Conservation (phyloP, 2,329 filamentous ascomycete genomes). For the Pseudogymnoascus sp. region DNA sequence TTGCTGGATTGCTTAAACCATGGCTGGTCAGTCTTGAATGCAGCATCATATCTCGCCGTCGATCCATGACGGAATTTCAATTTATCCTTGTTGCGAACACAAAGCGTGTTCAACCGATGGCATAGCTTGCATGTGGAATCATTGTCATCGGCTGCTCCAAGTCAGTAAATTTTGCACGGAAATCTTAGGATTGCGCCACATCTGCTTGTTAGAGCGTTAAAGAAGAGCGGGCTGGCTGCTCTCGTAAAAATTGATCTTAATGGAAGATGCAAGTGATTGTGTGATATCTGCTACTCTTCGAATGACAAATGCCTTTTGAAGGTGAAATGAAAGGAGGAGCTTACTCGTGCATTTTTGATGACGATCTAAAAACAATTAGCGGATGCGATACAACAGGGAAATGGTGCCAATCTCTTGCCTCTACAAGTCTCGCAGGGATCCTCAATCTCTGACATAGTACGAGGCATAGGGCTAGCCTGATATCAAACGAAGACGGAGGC, state of each 20-base stretch:
- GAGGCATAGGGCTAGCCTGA: not conserved
- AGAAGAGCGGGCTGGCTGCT: not conserved
- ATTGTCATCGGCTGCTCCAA: not conserved
- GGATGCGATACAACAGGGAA: not conserved
- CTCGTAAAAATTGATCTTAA: not conserved
- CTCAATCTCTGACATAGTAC: not conserved
- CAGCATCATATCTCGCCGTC: conserved; percentile 26
- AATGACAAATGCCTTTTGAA: not conserved
- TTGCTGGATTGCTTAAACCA: conserved; percentile 27
- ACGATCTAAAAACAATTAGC: not conserved
- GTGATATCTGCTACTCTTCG: not conserved
- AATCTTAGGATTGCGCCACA: not conserved
- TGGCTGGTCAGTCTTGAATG: conserved; percentile 28
- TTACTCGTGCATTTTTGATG: not conserved
- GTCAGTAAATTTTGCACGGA: not conserved
- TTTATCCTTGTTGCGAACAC: not conserved
- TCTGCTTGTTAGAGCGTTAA: not conserved
- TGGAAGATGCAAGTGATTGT: not conserved
- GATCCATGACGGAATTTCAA: conserved; percentile 29
- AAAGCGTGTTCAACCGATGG: not conserved
- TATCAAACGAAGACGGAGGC: not conserved
- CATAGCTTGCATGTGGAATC: not conserved
- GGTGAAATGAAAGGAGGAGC: not conserved
- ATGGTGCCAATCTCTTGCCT: not conserved
- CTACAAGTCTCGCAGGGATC: not conserved